These are phyloP conservation scores for Plasmodium falciparum DNA, from an alignment of 169 alveolate genomes.

Conservation along the genomic window DNA sequence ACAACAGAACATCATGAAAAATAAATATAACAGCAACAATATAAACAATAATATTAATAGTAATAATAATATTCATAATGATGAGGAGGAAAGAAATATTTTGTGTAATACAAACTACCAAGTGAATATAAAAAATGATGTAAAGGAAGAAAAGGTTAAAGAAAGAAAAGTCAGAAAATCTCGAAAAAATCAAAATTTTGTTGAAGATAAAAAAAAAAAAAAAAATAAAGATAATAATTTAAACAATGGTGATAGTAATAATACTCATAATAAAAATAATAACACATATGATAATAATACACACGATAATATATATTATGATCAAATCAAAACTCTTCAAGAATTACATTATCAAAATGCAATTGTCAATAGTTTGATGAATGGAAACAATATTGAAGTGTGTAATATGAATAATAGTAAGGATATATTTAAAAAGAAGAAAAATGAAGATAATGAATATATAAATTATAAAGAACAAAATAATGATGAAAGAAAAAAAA, in stretches of 20 bases:
- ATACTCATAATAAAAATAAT: no score
- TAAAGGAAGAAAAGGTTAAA: neutral
- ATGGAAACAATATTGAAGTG: no score
- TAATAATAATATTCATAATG: neutral
- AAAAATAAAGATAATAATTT: no score
- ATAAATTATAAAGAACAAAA: neutral
- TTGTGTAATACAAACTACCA: no score
- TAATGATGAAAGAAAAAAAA: constrained; percentile 4
- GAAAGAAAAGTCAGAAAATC: constrained; percentile 11
- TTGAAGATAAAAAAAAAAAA: neutral
- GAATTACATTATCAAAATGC: no score
- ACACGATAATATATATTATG: neutral
- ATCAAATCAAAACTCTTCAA: neutral
- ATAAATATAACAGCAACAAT: neutral
- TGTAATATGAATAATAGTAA: no score
- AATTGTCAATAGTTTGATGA: no score
- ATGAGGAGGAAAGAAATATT: neutral
- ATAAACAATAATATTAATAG: constrained; percentile 9
- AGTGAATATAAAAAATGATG: no score
- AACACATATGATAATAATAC: no score
- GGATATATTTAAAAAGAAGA: neutral
- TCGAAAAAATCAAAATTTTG: neutral
- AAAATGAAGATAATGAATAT: neutral
- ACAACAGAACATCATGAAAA: constrained; percentile 2
- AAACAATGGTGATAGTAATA: no score